Percentiles rank a stretch among this genome's conserved stretches.
Conservation (phyloP, 176 grass and related monocot genomes). For the Carex cristatella region DNA sequence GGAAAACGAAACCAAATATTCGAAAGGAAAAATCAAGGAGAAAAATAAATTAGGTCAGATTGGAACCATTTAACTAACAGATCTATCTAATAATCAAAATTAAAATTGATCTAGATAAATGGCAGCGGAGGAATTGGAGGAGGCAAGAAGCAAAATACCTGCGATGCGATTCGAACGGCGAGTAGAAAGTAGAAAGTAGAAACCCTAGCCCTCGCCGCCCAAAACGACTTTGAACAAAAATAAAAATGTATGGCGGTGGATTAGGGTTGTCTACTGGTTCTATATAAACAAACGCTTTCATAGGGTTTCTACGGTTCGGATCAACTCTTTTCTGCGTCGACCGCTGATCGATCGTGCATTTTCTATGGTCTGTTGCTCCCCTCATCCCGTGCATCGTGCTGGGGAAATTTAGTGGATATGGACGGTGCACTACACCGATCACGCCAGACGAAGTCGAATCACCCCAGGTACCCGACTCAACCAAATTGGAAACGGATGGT, state of each 20-base stretch:
- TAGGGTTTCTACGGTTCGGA: constrained; percentile 11
- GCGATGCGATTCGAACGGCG: constrained; percentile 9
- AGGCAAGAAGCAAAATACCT: background rate
- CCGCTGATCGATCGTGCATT: background rate
- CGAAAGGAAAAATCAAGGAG: background rate
- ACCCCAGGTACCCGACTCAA: too few relatives aligned
- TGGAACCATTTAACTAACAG: background rate
- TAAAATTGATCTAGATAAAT: background rate
- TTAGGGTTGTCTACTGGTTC: background rate
- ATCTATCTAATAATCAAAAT: background rate
- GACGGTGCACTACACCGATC: background rate
- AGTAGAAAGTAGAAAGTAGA: background rate
- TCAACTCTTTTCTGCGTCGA: background rate
- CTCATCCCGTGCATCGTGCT: background rate
- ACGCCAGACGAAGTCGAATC: background rate
- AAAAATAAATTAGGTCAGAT: background rate
- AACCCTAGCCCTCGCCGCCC: background rate
- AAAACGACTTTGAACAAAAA: constrained; percentile 1
- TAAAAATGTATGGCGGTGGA: background rate
- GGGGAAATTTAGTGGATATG: background rate
- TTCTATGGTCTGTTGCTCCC: background rate
- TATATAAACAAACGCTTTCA: background rate
- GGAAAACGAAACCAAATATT: background rate
- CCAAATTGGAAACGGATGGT: too few relatives aligned
- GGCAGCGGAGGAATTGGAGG: background rate